phyloP scores from a whole-genome alignment of 805 yeast species.

The Babjeviella inositovora region DNA sequence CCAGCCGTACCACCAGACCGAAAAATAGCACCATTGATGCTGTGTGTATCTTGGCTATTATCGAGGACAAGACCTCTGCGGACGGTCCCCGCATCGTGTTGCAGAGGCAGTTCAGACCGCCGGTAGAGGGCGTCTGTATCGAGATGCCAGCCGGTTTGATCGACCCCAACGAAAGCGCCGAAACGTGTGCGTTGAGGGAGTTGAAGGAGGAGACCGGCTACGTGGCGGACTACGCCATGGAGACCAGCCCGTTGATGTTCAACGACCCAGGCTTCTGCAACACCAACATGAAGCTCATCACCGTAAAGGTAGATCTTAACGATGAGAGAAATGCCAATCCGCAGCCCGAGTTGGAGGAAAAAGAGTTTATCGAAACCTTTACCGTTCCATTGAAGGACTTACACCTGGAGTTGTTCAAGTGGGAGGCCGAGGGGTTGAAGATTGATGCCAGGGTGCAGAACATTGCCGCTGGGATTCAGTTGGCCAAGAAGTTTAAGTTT shows the following conservation, averaged over 20 bases:
- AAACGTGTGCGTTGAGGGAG: constrained; percentile 75
- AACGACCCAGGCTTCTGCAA: constrained; percentile 86
- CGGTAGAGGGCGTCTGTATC: constrained; percentile 73
- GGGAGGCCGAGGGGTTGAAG: constrained; percentile 51
- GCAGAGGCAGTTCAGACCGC: constrained; percentile 89
- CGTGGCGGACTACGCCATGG: constrained; percentile 9
- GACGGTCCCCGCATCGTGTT: constrained; percentile 30
- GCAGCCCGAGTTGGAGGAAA: constrained; percentile 65
- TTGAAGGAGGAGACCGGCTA: constrained; percentile 89
- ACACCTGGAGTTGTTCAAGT: constrained; percentile 30
- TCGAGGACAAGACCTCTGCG: constrained; percentile 22
- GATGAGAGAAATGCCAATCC: constrained; percentile 58
- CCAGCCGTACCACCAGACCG: constrained; percentile 63
- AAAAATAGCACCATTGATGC: constrained; percentile 60
- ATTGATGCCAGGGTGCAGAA: constrained; percentile 83
- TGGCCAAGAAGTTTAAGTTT: constrained; percentile 18
- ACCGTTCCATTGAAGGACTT: constrained; percentile 46
- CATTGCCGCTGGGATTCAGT: constrained; percentile 63
- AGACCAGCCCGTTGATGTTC: constrained; percentile 25
- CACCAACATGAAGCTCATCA: constrained; percentile 70
- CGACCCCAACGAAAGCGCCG: constrained; percentile 69
- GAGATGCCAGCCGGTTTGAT: constrained; percentile 94
- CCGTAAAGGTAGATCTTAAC: constrained; percentile 58
- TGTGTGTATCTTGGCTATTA: constrained; percentile 73
- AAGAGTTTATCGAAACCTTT: constrained; percentile 87